Conservation (phyloP, 2,329 filamentous ascomycete species). For the Colletotrichum higginsianum region DNA sequence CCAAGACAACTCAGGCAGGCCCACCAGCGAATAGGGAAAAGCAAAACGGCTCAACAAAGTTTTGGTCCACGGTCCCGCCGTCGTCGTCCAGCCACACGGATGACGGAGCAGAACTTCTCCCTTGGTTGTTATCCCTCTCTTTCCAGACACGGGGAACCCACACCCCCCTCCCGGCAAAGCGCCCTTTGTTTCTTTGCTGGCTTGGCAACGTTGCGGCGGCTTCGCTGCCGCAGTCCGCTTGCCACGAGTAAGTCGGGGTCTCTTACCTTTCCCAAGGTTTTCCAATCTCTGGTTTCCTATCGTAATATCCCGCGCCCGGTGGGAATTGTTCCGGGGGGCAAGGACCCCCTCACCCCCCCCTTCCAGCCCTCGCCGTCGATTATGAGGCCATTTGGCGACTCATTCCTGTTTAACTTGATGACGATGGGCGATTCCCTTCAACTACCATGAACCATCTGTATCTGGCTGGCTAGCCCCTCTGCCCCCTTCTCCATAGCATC, state of each 20-base stretch:
- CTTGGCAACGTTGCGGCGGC: not conserved
- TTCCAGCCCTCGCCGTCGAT: not conserved
- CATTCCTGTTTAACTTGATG: conserved; percentile 15
- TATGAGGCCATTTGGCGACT: conserved; percentile 18
- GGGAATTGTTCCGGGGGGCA: not conserved
- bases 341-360: not conserved
- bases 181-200: too few species aligned
- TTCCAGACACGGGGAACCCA: not conserved
- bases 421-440: conserved; percentile 12
- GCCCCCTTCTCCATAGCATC: not conserved
- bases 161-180: too few species aligned
- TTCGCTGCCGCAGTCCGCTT: conserved; percentile 1
- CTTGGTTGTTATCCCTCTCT: conserved; percentile 13
- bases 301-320: not conserved
- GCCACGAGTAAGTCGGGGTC: not conserved
- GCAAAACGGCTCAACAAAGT: too few species aligned
- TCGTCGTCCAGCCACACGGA: not conserved
- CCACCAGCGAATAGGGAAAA: not conserved
- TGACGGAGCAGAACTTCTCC: conserved; percentile 4
- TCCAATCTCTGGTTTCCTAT: conserved; percentile 1
- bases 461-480: not conserved
- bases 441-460: conserved; percentile 6
- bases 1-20: not conserved
- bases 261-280: not conserved
- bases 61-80: not conserved